A percentile compares a stretch with the other conserved stretches of the same genome.
Evolutionary conservation across 345 rosid species (phyloP).

Genomic region (Eucalyptus polyanthemos): DNA sequence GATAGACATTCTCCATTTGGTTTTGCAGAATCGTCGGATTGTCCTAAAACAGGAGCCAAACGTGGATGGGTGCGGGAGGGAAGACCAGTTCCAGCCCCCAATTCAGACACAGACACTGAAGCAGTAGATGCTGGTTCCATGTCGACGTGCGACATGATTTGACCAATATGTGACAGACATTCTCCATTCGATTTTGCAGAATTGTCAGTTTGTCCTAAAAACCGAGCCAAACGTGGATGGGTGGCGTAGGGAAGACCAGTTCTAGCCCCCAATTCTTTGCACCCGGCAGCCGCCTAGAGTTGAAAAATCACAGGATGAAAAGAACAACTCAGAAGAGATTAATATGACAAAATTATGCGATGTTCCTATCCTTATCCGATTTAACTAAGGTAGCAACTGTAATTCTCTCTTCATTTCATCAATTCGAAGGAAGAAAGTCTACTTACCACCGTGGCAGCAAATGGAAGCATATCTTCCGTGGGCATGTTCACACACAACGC

Average conservation of each 20-base stretch:
- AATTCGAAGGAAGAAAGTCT: neutral
- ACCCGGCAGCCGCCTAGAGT: constrained; percentile 65
- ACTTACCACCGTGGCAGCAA: constrained; percentile 81
- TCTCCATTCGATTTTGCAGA: neutral
- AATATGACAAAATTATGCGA: neutral
- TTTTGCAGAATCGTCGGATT: neutral
- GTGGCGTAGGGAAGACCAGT: constrained; percentile 47
- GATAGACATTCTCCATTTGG: neutral
- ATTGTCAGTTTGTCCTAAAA: neutral
- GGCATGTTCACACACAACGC: constrained; percentile 60
- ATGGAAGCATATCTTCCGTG: constrained; percentile 68
- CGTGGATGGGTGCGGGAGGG: constrained; percentile 39
- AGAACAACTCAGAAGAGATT: neutral
- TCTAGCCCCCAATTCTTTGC: constrained; percentile 76
- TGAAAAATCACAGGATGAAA: neutral
- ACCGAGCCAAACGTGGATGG: constrained; percentile 39
- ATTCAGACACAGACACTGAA: neutral
- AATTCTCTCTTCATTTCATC: neutral
- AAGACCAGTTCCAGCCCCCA: constrained; percentile 68
- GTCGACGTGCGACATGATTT: neutral
- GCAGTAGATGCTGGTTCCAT: neutral
- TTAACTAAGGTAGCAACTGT: neutral
- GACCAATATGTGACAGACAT: neutral
- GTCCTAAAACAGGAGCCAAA: constrained; percentile 20
- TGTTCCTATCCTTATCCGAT: neutral